Base-by-base conservation (phyloP, 768 basidiomycete species). In the Collybia nuda region DNA sequence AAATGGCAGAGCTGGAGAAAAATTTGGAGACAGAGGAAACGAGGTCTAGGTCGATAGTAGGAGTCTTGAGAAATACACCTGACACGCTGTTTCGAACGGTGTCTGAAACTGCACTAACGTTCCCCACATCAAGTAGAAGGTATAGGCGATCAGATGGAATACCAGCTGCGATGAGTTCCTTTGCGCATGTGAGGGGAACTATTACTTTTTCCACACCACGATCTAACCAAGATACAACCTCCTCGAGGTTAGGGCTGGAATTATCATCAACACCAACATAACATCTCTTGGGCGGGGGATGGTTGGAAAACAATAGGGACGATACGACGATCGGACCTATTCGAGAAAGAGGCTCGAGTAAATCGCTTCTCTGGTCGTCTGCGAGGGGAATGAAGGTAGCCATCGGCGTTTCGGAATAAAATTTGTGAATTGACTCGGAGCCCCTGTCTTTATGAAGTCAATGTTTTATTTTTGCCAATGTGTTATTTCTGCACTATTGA, bases 151-250 rank as follows among this genome's bases (percentile, higher is more conserved):
- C 78, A 2, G 83, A 67, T 2, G 91, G 88, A 23, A 96, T 69
- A 23, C 61, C 58, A 45, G 72, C 55, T n/a, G 79, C 83, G 40
- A 88, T 80, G 40, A 89, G 74, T 43, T 81, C 81, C 63, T 82
- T 84, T 24, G 79, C 87, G 59, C 76, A 76, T n/a, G 81, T 67
- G 38, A 83, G 76, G 17, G 86, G 79, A 0, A 93, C 76, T 35
- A 97, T 84, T 61, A 93, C 76, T 67, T 90, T 94, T 58, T 86
- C 80, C 2, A 85, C 82, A 19, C 95, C 93, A 18, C 72, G 71
- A 67, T 98, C 90, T 24, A 99, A 80, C 74, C 75, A 79, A 18
- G 79, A 68, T 50, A 82, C 72, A 58, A 84, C 73, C 19, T 79
- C 71, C 47, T 87, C 84, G n/a, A 77, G 47, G 44, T 78, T 71